These are phyloP conservation scores for Quercus parvula DNA, from an alignment of 306 rosid species.

Conservation along the genomic window DNA sequence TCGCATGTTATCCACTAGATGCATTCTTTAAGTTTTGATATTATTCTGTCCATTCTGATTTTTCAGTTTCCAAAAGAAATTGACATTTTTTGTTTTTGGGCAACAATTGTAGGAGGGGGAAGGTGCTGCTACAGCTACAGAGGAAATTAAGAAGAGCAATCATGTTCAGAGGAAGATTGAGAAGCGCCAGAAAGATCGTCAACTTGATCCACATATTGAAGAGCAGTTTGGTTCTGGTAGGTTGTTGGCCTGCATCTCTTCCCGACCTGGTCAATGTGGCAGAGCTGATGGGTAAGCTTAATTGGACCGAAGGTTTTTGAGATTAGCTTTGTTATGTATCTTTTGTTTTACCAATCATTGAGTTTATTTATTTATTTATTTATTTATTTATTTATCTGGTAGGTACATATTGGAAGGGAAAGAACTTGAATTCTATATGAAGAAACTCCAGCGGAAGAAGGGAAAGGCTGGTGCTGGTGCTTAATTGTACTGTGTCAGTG, in stretches of 20 bases:
- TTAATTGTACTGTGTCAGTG: constrained; percentile 1
- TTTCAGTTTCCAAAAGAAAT: background rate
- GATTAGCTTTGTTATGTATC: background rate
- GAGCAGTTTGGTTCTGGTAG: constrained; percentile 47
- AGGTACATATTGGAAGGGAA: constrained; percentile 50
- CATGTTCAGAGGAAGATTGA: constrained; percentile 42
- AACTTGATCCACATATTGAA: constrained; percentile 39
- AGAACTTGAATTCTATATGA: constrained; percentile 46
- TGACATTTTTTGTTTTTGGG: background rate
- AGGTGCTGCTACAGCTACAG: constrained; percentile 8
- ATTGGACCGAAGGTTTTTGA: background rate
- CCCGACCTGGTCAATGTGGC: constrained; percentile 56
- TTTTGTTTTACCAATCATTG: background rate
- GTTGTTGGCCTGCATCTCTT: constrained; percentile 47
- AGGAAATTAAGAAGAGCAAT: constrained; percentile 41
- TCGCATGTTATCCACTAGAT: no score
- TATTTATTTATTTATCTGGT: background rate
- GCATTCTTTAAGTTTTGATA: background rate
- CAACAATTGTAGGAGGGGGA: constrained; percentile 36
- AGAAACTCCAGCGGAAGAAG: constrained; percentile 44
- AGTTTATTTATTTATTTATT: background rate
- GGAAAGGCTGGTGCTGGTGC: constrained; percentile 37
- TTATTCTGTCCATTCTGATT: background rate
- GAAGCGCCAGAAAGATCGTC: constrained; percentile 41
- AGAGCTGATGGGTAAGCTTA: constrained; percentile 44